Percentiles rank a stretch among this genome's conserved stretches.
Evolutionary conservation across 768 basidiomycete genomes (phyloP).

Genomic region (Gloeophyllum trabeum): DNA sequence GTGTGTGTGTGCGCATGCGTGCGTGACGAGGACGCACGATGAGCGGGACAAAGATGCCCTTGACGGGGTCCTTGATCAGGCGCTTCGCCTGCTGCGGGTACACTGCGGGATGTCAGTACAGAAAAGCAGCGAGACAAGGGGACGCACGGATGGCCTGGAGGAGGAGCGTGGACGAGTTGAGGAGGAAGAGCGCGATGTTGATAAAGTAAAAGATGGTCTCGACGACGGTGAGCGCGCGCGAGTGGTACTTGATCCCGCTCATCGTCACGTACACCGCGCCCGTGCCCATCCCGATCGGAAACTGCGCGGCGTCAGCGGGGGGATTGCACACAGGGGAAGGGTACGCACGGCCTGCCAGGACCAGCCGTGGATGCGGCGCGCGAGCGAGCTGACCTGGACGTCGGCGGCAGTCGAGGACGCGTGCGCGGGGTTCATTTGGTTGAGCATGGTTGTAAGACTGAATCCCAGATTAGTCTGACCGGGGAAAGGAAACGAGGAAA

Average conservation of each 20-base stretch:
- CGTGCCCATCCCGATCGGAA: constrained; percentile 38
- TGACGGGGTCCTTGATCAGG: constrained; percentile 31
- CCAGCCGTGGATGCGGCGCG: constrained; percentile 37
- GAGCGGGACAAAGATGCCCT: constrained; percentile 31
- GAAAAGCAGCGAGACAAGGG: neutral
- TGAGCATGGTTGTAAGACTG: neutral
- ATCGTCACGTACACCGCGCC: constrained; percentile 38
- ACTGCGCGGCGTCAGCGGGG: constrained; percentile 15
- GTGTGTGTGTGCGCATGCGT: neutral
- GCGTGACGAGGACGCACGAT: constrained; percentile 11
- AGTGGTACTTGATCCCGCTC: constrained; percentile 25
- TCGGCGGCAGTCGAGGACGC: neutral
- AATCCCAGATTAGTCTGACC: neutral
- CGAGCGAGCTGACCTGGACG: constrained; percentile 20
- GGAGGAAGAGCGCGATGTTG: constrained; percentile 29
- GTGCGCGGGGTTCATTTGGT: neutral
- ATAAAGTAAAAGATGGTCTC: constrained; percentile 36
- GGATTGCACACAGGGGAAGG: neutral
- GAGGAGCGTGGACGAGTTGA: constrained; percentile 29
- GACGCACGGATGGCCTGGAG: constrained; percentile 30
- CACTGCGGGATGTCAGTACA: constrained; percentile 17
- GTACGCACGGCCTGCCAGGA: constrained; percentile 35
- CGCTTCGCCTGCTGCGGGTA: constrained; percentile 31
- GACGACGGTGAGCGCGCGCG: constrained; percentile 19
- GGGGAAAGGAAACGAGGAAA: neutral